Base-by-base conservation (phyloP, 306 rosid species). In the Aeschynomene evenia region DNA sequence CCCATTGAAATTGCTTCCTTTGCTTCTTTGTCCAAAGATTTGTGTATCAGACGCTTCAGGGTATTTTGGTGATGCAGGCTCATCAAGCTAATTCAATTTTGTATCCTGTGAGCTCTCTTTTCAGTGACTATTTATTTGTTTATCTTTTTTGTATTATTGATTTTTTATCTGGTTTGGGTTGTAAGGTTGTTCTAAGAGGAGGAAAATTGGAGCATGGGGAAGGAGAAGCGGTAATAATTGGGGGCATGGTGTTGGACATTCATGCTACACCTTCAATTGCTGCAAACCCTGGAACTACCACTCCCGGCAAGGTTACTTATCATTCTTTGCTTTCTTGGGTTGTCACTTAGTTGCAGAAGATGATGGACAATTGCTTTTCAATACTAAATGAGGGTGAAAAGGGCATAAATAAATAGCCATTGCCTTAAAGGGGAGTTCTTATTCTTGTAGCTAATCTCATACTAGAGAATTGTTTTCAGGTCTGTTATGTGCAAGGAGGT, bases 241-340 rank as follows among this genome's bases (percentile, higher is more conserved):
- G 98, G 22, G 97, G 89, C 50, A 90, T 93, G 98, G 96, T 90
- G 21, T 75, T 93, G 83, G 98, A 90, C 65, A 87, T 93, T 82
- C 88, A 85, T 73, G 89, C 89, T 48, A 77, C 61, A 13, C 88
- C 88, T 80, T 84, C 88, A 15, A 14, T 55, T 26, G 71, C 33
- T 23, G 58, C 79, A 22, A 70, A 70, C 26, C 74, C 85, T 8
- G 70, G 85, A 72, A 84, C 88, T 13, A 84, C 88, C 7, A 66
- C 76, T 37, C 96, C 98, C 24, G 98, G 98, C 66, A 87, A 81
- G 91, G 98, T 90, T 75, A 31, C 59, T 56, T 40, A 5, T 24
- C 46, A 9, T 66, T 55, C 9, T 43, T 52, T 56, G 5, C 29
- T 24, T 50, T 9, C 7, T 33, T 18, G 60, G 16, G 11, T n/a